Percentiles rank a stretch among this genome's conserved stretches.
phyloP scores from a whole-genome alignment of 2,329 filamentous ascomycete species.

The Claviceps monticola region DNA sequence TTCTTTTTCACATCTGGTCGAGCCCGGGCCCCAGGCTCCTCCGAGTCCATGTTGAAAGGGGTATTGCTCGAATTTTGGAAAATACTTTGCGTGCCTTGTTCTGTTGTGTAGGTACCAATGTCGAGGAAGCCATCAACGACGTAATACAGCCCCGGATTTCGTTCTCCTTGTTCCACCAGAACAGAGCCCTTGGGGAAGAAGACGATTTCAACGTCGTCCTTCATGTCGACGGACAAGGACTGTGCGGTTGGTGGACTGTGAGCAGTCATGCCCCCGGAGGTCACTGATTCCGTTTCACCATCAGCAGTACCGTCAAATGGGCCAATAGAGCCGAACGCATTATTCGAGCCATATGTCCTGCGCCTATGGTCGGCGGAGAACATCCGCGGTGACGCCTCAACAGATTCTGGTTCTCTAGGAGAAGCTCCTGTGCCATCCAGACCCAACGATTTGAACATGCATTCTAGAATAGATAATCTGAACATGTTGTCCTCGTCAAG shows the following conservation, averaged over 20 bases:
- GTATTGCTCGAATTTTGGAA: slow-evolving; percentile 16
- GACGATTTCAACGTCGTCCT: slow-evolving; percentile 89
- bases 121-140: slow-evolving; percentile 95
- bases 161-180: slow-evolving; percentile 87
- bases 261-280: slow-evolving; percentile 53
- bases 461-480: slow-evolving; percentile 78
- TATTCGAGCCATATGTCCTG: slow-evolving; percentile 49
- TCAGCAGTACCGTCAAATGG: slow-evolving; percentile 62
- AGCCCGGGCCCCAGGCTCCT: background rate
- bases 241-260: slow-evolving; percentile 50
- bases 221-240: slow-evolving; percentile 61
- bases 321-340: slow-evolving; percentile 86
- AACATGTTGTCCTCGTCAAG: slow-evolving; percentile 83
- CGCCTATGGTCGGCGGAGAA: slow-evolving; percentile 71
- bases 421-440: slow-evolving; percentile 55
- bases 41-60: slow-evolving; percentile 6
- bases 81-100: slow-evolving; percentile 18
- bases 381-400: slow-evolving; percentile 72
- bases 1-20: slow-evolving; percentile 18
- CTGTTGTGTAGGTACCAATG: slow-evolving; percentile 57
- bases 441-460: slow-evolving; percentile 89
- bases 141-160: slow-evolving; percentile 94
- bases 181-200: slow-evolving; percentile 93
- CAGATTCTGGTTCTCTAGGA: slow-evolving; percentile 56
- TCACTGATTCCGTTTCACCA: slow-evolving; percentile 75